Evolutionary conservation across 345 rosid species (phyloP), one percentile per base, ranked within the genome.

Genomic region (Combretum micranthum): DNA sequence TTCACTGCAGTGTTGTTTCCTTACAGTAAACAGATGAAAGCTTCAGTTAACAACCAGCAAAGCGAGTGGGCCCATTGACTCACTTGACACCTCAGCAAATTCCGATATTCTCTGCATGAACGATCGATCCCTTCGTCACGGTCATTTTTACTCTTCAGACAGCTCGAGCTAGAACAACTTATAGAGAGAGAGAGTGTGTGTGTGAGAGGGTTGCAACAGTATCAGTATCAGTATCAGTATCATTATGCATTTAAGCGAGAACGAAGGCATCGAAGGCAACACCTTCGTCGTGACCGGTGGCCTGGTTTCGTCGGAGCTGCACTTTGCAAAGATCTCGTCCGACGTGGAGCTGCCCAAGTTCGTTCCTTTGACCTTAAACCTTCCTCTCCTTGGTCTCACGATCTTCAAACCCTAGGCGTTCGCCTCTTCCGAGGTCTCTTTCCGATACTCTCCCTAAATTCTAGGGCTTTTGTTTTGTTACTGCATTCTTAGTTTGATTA

Each of bases 181-280:
- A 25, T 2, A 5, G 26, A 25, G 26, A 32, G 39, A 32, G n/a
- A 32, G 9, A 7, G 5, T 4, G 39, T 5, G 5, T 5, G 39
- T 5, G 39, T 5, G 39, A 32, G 39, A 32, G 39, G 9, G 9
- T 32, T 11, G 5, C 39, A 7, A 7, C 7, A 4, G 9, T 1
- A n/a, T n/a, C n/a, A n/a, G n/a, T n/a, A n/a, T n/a, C n/a, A n/a
- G n/a, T n/a, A n/a, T n/a, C n/a, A n/a, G n/a, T n/a, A n/a, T n/a
- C n/a, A n/a, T n/a, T n/a, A 84, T 88, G 96, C 95, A 84, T 74
- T 63, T 91, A 70, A 88, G 90, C 76, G 98, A 91, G 69, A 91
- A 88, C 61, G 96, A 91, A 69, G 98, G 98, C 12, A 77, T 91
- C 47, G 92, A 91, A 66, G 88, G 74, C 57, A 76, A 76, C 52